Percentiles rank a stretch among this genome's conserved stretches.
These are phyloP conservation scores for Aspergillus sp. DNA, from an alignment of 2,329 filamentous ascomycete species.

Conservation along the genomic window DNA sequence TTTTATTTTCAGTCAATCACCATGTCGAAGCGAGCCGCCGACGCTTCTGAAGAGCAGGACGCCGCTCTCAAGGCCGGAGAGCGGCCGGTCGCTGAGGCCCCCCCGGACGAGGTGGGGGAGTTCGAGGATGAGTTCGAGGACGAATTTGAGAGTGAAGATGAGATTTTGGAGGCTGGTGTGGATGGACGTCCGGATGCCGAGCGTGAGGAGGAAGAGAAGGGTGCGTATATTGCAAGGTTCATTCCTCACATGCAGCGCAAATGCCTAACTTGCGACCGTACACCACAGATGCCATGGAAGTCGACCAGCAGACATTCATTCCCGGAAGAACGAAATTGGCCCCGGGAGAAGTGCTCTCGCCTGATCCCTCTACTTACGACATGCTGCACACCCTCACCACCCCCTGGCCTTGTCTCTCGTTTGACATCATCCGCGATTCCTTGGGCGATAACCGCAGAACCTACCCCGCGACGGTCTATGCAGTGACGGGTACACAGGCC, in stretches of 20 bases:
- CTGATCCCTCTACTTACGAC: conserved; percentile 92
- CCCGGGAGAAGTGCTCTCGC: conserved; percentile 83
- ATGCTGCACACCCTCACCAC: conserved; percentile 95
- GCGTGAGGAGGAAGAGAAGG: conserved; percentile 79
- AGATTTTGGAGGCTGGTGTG: conserved; percentile 90
- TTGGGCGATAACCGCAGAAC: conserved; percentile 85
- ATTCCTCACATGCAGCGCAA: background rate
- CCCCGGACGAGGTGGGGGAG: conserved; percentile 57
- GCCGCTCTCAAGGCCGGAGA: conserved; percentile 61
- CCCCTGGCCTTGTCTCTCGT: conserved; percentile 95
- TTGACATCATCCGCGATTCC: conserved; percentile 82
- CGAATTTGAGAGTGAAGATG: conserved; percentile 90
- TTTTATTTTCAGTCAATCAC: conserved; percentile 15
- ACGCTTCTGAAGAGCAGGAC: conserved; percentile 48
- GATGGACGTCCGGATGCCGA: conserved; percentile 91
- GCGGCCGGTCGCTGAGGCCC: conserved; percentile 51
- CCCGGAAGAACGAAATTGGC: conserved; percentile 89
- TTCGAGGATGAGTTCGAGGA: conserved; percentile 85
- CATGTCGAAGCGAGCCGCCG: conserved; percentile 62
- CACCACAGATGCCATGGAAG: conserved; percentile 72
- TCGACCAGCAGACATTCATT: conserved; percentile 93
- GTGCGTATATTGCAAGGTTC: conserved; percentile 40
- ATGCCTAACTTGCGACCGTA: conserved; percentile 15
- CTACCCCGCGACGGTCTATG: conserved; percentile 95
- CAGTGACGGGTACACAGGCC: conserved; percentile 91